phyloP scores from a whole-genome alignment of 306 rosid genomes.

The Macrotyloma uniflorum region DNA sequence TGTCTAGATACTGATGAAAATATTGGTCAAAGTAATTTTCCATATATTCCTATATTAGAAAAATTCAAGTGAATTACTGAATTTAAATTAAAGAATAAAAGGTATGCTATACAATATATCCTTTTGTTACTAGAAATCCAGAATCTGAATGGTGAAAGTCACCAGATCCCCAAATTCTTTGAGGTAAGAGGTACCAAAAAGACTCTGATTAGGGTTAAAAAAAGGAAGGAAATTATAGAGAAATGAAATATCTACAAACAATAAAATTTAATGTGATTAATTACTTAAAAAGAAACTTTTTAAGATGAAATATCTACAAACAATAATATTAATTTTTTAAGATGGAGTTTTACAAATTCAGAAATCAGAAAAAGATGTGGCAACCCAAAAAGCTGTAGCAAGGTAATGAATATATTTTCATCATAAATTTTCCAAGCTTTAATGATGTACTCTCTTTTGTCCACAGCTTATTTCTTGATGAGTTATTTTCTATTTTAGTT shows the following conservation, averaged over 20 bases:
- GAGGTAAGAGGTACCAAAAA: slow-evolving; percentile 24
- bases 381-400: not conserved
- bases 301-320: not conserved
- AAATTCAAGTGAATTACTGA: not conserved
- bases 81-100: not conserved
- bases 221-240: not conserved
- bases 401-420: not conserved
- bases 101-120: slow-evolving; percentile 1
- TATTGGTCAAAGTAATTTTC: not conserved
- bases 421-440: not conserved
- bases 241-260: not conserved
- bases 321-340: not conserved
- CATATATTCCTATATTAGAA: not conserved
- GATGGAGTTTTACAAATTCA: not conserved
- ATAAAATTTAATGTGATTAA: not conserved
- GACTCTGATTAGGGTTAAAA: not conserved
- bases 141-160: not conserved
- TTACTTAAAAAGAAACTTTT: not conserved
- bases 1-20: not conserved
- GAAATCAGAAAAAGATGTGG: not conserved
- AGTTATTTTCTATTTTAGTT: not conserved
- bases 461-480: slow-evolving; percentile 4
- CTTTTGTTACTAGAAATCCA: slow-evolving; percentile 4
- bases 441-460: not conserved
- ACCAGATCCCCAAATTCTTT: not conserved